Conservation (phyloP, 495 filamentous ascomycete species). For the Alectoria sarmentosa region DNA sequence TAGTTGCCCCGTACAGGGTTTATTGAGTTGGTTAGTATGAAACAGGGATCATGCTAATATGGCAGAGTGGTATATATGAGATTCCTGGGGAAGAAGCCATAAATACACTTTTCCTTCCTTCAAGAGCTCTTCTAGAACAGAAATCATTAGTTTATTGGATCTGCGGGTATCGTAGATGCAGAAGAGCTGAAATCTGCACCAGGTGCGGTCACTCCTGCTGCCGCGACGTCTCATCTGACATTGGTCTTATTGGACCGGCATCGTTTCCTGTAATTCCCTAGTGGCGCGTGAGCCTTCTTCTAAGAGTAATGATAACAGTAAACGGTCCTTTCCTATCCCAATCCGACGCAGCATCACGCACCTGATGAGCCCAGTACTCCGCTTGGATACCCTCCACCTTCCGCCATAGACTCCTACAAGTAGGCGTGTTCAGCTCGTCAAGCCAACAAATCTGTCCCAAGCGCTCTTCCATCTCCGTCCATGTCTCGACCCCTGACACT, state of each 20-base stretch:
- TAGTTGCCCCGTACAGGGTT: no score
- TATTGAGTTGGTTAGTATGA: no score
- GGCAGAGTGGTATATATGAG: no score
- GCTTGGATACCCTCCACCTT: neutral
- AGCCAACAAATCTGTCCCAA: neutral
- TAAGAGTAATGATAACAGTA: neutral
- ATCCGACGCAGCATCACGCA: neutral
- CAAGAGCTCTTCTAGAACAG: no score
- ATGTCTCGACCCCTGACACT: neutral
- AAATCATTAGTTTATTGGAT: no score
- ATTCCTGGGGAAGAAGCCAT: no score
- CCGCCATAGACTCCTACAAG: neutral
- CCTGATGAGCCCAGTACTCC: neutral
- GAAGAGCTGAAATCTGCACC: neutral
- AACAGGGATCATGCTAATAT: no score
- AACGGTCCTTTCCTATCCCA: neutral
- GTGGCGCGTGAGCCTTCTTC: neutral
- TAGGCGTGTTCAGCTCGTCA: neutral
- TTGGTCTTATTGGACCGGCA: neutral
- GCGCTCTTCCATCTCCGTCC: constrained; percentile 1
- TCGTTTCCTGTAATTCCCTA: neutral
- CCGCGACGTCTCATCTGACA: neutral
- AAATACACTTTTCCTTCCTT: no score
- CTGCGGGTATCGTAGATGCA: no score
- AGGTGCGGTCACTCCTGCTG: neutral